Conservation (phyloP, 768 basidiomycete genomes). For the Macrolepiota fuliginosa region DNA sequence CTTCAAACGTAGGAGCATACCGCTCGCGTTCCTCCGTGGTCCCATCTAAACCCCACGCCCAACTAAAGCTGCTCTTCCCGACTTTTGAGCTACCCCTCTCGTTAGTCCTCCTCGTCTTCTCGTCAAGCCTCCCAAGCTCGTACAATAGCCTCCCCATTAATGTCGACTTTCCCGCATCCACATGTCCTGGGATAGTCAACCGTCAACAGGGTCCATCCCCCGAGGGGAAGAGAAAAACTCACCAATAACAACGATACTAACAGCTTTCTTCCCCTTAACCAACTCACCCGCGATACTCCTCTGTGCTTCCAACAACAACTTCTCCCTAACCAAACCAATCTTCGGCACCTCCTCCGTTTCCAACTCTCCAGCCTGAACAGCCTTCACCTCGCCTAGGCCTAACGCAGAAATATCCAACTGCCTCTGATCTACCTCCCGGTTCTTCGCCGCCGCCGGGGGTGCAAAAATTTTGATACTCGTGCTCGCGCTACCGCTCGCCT, state of each 20-base stretch:
- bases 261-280: conserved; percentile 56
- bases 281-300: conserved; percentile 45
- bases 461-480: conserved; percentile 35
- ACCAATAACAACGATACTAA: conserved; percentile 95
- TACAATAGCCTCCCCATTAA: conserved; percentile 94
- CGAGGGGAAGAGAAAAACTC: conserved; percentile 16
- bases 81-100: conserved; percentile 87
- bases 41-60: conserved; percentile 98
- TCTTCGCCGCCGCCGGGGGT: conserved; percentile 40
- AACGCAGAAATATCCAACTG: conserved; percentile 73
- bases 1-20: conserved; percentile 37
- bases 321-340: conserved; percentile 70
- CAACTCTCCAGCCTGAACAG: conserved; percentile 19
- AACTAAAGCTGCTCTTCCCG: conserved; percentile 94
- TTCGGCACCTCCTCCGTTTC: conserved; percentile 57
- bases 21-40: conserved; percentile 90
- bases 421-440: conserved; percentile 43
- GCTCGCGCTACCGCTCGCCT: conserved; percentile 32
- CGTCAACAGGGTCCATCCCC: not conserved
- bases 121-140: conserved; percentile 85
- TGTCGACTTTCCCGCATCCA: conserved; percentile 98
- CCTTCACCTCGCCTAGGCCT: conserved; percentile 55
- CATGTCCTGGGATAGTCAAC: conserved; percentile 65
- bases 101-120: conserved; percentile 80
- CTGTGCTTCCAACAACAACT: conserved; percentile 75